Evolutionary conservation across 305 asterid genomes (phyloP).

Genomic region (Withania somnifera): DNA sequence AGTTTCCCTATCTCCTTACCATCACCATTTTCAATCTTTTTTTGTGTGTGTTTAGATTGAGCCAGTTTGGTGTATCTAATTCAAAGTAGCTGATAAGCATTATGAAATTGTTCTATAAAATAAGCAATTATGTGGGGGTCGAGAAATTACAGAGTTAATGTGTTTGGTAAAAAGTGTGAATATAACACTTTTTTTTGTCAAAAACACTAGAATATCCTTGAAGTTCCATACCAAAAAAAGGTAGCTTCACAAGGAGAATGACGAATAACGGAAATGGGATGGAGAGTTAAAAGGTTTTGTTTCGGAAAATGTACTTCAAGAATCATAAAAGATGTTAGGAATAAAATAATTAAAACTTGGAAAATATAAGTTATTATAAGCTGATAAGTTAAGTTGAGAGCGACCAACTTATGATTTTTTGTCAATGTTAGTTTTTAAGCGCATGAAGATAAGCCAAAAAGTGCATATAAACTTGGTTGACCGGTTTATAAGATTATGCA

Average conservation of each 20-base stretch:
- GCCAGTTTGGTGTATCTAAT: background rate
- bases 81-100: background rate
- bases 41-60: background rate
- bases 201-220: background rate
- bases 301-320: background rate
- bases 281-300: background rate
- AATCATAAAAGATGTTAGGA: background rate
- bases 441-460: background rate
- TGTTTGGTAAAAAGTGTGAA: background rate
- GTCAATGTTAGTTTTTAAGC: background rate
- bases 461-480: background rate
- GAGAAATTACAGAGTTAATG: too few relatives aligned
- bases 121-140: background rate
- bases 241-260: background rate
- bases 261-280: background rate
- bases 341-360: background rate
- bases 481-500: background rate
- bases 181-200: background rate
- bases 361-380: background rate
- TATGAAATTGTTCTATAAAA: background rate
- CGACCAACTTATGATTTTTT: background rate
- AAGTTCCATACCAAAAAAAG: background rate
- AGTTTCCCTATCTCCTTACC: background rate
- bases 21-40: background rate
- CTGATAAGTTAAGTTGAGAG: background rate